Evolutionary conservation across 2,329 filamentous ascomycete species (phyloP), one percentile per base, ranked within the genome.

Genomic region (Hymenoscyphus fraxineus): DNA sequence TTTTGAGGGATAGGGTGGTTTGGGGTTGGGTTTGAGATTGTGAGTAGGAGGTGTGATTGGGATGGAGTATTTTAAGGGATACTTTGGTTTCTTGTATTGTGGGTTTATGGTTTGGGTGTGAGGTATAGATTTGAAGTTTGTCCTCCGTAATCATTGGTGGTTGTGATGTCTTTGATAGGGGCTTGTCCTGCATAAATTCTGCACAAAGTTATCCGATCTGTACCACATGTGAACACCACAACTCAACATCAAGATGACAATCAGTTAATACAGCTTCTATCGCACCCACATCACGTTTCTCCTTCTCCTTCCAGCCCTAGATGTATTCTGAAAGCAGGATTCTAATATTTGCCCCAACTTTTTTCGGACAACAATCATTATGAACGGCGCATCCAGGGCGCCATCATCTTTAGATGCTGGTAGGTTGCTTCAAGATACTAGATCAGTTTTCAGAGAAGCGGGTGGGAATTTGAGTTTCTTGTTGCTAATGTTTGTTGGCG

Each of bases 381-480:
- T 76, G 74, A 76, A 75, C 67, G 72, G 73, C 64, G 65, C 70
- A 58, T 62, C 68, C 32, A 66, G 66, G 64, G 66, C 66, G 38
- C 62, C 69, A 61, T 68, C 72, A 63, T 74, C 74, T 31, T 66
- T 76, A 63, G 74, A 76, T 75, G 70, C 72, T 66, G 70, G 74
- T 76, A 73, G 69, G 69, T 62, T 62, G 31, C 22, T 41, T 27
- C 62, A 62, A 59, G 35, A 56, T 44, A 55, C 54, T 15, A 31
- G 19, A 3, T n/a, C 19, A 10, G 3, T 13, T 27, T 51, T 19
- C 35, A 35, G 35, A 35, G 35, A 35, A 35, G 6, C 9, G 35
- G 2, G 35, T 6, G 35, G 35, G 35, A 10, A 1, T 51, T 10
- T 10, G 12, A 27, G n/a, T 22, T 31, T 32, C 32, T 3, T 66